Percentiles rank a stretch among this genome's conserved stretches.
Conservation (phyloP, 2,329 filamentous ascomycete genomes). For the Microsporum canis region DNA sequence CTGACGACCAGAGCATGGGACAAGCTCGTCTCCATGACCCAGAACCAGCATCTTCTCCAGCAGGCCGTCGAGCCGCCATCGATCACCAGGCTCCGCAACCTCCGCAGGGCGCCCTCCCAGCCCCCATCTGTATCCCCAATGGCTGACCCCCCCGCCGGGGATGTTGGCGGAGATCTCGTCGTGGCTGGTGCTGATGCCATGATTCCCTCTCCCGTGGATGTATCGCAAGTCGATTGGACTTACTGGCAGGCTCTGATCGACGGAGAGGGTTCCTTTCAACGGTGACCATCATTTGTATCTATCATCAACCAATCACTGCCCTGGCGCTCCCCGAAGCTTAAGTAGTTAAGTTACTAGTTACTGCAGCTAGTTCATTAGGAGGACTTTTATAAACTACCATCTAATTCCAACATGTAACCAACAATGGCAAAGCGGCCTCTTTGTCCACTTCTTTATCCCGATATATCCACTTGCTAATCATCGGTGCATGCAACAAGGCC, state of each 20-base stretch:
- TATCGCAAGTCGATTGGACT: not conserved
- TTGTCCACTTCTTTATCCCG: too few species aligned
- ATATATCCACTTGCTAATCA: too few species aligned
- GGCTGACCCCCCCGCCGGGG: not conserved
- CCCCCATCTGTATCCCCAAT: not conserved
- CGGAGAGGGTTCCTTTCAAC: not conserved
- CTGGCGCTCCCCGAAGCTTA: too few species aligned
- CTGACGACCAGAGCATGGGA: not conserved
- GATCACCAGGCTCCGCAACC: not conserved
- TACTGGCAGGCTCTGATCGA: not conserved
- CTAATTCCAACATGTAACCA: too few species aligned
- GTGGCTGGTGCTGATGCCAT: not conserved
- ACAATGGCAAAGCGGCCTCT: too few species aligned
- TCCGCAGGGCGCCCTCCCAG: not conserved
- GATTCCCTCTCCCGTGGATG: not conserved
- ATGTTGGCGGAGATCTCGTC: not conserved
- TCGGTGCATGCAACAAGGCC: too few species aligned
- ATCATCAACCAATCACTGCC: not conserved
- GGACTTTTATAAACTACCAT: too few species aligned
- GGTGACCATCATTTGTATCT: not conserved
- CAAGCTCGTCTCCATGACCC: not conserved
- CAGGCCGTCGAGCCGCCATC: not conserved
- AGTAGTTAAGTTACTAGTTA: too few species aligned
- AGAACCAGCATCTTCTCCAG: not conserved
- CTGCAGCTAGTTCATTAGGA: too few species aligned